Conservation (phyloP, 495 filamentous ascomycete species). For the Neurospora sp. region DNA sequence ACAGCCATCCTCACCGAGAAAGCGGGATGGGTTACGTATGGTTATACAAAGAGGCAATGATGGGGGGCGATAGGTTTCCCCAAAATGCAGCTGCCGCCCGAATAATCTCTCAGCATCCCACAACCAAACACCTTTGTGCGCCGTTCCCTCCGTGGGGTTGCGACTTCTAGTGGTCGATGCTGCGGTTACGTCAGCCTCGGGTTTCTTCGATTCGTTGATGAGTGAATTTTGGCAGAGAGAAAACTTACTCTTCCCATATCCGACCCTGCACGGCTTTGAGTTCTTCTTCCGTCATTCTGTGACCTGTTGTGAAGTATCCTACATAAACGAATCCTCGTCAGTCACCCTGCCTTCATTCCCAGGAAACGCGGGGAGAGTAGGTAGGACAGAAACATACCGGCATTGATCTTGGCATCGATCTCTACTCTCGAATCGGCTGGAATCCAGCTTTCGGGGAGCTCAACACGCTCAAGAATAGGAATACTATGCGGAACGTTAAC, state of each 20-base stretch:
- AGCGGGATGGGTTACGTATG: not conserved
- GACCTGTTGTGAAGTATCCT: constrained; percentile 80
- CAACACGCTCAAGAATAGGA: constrained; percentile 83
- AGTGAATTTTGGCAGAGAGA: not conserved
- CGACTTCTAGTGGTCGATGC: constrained; percentile 18
- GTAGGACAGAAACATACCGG: constrained; percentile 53
- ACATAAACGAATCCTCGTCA: constrained; percentile 10
- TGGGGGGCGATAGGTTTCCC: not conserved
- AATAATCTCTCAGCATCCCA: not conserved
- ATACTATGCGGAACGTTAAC: constrained; percentile 43
- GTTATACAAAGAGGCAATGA: not conserved
- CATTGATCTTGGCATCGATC: constrained; percentile 97
- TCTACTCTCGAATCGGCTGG: constrained; percentile 92
- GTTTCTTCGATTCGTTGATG: constrained; percentile 7
- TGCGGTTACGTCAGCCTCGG: constrained; percentile 13
- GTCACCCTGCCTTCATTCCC: constrained; percentile 1
- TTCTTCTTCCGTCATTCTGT: constrained; percentile 80
- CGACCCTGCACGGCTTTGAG: constrained; percentile 76
- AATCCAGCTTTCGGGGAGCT: constrained; percentile 90
- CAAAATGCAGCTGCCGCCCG: not conserved
- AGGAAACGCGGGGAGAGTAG: not conserved
- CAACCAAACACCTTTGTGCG: not conserved
- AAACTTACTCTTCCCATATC: constrained; percentile 75
- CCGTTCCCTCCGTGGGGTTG: not conserved
- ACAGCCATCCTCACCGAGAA: not conserved